Conservation (phyloP, 192 early-diverging fungal species). For the Cladochytrium replicatum region DNA sequence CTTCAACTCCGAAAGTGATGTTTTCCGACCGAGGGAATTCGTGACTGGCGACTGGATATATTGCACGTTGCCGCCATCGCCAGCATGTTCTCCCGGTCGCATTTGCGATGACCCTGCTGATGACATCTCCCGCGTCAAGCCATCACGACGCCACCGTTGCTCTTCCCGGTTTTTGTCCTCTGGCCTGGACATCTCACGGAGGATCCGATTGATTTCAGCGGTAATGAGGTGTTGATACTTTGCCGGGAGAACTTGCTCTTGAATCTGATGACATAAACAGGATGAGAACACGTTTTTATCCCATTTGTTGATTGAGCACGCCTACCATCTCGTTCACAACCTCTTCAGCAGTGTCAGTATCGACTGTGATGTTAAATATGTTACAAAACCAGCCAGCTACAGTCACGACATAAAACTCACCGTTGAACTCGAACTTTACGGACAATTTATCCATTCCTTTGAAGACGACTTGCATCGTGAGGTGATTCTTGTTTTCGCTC, state of each 20-base stretch:
- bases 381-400: background rate
- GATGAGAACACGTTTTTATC: too few relatives aligned
- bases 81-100: too few relatives aligned
- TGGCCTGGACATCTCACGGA: conserved; percentile 58
- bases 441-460: conserved; percentile 69
- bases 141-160: conserved; percentile 23
- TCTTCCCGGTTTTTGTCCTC: conserved; percentile 57
- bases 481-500: conserved; percentile 51
- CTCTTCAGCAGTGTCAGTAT: conserved; percentile 67
- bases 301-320: too few relatives aligned
- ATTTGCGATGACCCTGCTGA: too few relatives aligned
- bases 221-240: conserved; percentile 69
- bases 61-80: background rate
- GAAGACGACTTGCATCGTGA: conserved; percentile 65
- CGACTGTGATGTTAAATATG: conserved; percentile 22
- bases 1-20: conserved; percentile 14
- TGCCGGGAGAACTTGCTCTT: conserved; percentile 64
- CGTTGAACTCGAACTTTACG: conserved; percentile 76
- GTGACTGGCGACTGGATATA: background rate
- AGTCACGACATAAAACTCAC: background rate
- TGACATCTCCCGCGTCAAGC: too few relatives aligned
- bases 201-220: conserved; percentile 70
- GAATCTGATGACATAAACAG: conserved; percentile 46
- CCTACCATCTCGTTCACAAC: conserved; percentile 72
- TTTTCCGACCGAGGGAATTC: conserved; percentile 6